phyloP scores from a whole-genome alignment of 495 filamentous ascomycete species.

The Delitschia confertaspora region DNA sequence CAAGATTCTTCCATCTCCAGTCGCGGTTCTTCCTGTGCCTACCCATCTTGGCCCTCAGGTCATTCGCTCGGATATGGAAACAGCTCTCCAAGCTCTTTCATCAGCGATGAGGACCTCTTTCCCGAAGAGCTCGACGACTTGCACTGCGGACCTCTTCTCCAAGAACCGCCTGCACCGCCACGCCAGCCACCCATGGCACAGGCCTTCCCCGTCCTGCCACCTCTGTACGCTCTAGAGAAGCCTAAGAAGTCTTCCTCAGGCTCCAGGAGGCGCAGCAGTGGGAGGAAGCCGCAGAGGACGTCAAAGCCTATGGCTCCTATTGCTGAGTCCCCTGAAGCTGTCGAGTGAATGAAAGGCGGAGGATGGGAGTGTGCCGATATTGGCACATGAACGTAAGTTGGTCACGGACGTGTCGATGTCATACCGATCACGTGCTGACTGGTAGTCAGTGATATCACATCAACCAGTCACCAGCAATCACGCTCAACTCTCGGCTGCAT shows the following conservation, averaged over 20 bases:
- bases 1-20: slow-evolving; percentile 12
- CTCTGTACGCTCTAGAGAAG: slow-evolving; percentile 32
- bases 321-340: slow-evolving; percentile 25
- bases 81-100: slow-evolving; percentile 30
- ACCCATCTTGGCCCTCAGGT: slow-evolving; percentile 30
- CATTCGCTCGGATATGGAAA: slow-evolving; percentile 22
- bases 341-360: slow-evolving; percentile 21
- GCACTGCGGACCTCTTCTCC: slow-evolving; percentile 20
- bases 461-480: too few species aligned
- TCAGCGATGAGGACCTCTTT: slow-evolving; percentile 37
- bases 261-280: slow-evolving; percentile 23
- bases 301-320: slow-evolving; percentile 33
- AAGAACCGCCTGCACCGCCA: slow-evolving; percentile 34
- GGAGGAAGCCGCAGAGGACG: slow-evolving; percentile 24
- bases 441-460: neutral
- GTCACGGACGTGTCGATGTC: slow-evolving; percentile 17
- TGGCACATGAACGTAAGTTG: slow-evolving; percentile 20
- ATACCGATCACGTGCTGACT: slow-evolving; percentile 1
- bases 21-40: slow-evolving; percentile 25
- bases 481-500: too few species aligned
- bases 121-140: slow-evolving; percentile 27
- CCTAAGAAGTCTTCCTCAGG: slow-evolving; percentile 24
- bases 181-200: slow-evolving; percentile 26
- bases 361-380: neutral
- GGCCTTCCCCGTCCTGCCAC: slow-evolving; percentile 29